Base-by-base conservation (phyloP, 2,329 filamentous ascomycete genomes). In the Biscogniauxia marginata region DNA sequence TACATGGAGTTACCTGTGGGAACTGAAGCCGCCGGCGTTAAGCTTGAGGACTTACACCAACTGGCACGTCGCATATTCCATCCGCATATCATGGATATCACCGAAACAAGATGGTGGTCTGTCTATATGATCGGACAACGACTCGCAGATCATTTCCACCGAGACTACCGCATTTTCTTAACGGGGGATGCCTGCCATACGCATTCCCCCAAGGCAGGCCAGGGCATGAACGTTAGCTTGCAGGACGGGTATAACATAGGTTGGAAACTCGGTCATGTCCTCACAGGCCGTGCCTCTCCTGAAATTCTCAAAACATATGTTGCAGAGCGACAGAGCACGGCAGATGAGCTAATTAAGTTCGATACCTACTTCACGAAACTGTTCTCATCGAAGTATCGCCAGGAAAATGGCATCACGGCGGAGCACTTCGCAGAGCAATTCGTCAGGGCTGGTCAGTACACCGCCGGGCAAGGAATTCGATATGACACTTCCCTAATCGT, bases 111-210 rank as follows among this genome's bases (percentile, higher is more conserved):
- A 0, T 88, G 85, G 85, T 88, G 84, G 82, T 85, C 82, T 0
- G 83, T 82, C 0, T 88, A 88, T 58, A 71, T 77, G 6, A 85
- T 87, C 49, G 84, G 84, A 2, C 84, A 87, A 67, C 79, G 84
- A 2, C 74, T 84, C 2, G 85, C 84, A 0, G 78, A 83, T 44
- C 72, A 75, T 44, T 88, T 88, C 70, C 79, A 84, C 65, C 77
- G 80, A 50, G 74, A 80, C 45, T 65, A 81, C 55, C 78, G 82
- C 1, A 79, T 87, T 3, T 88, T 87, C 62, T 70, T 88, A 11
- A 81, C 83, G 0, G 85, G 85, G 3, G 85, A 88, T 63, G 84
- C 85, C 3, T 86, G 83, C 62, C 85, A 88, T 64, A 88, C 85
- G 0, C 85, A 88, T 65, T 84, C 81, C 1, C 85, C 85, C 4